phyloP scores from a whole-genome alignment of 371 early-diverging fungal genomes.

The Mortierella sp. region DNA sequence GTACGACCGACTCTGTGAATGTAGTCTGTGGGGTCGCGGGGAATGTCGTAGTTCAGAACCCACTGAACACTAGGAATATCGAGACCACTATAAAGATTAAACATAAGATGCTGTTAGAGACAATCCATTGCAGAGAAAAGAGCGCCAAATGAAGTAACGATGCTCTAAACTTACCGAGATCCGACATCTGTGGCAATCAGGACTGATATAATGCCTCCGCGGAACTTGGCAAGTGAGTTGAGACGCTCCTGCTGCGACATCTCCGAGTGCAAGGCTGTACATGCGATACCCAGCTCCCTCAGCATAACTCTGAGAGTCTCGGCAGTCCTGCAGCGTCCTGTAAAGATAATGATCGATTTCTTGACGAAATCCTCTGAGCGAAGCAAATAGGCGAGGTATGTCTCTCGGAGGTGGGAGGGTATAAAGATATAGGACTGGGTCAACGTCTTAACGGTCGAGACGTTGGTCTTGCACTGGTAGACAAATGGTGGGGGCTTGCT shows the following conservation, averaged over 20 bases:
- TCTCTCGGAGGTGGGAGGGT: constrained; percentile 93
- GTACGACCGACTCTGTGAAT: constrained; percentile 99
- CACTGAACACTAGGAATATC: constrained; percentile 97
- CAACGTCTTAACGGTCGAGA: constrained; percentile 88
- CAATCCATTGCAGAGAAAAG: neutral
- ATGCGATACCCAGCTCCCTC: constrained; percentile 88
- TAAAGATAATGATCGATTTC: constrained; percentile 93
- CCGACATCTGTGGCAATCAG: constrained; percentile 99
- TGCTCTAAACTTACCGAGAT: constrained; percentile 73
- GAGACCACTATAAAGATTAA: constrained; percentile 81
- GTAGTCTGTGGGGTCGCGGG: constrained; percentile 98
- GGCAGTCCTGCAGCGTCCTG: constrained; percentile 85
- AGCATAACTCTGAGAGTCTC: constrained; percentile 89
- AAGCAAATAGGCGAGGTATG: constrained; percentile 88
- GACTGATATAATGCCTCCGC: constrained; percentile 84
- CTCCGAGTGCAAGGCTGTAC: constrained; percentile 93
- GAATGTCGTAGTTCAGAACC: constrained; percentile 98
- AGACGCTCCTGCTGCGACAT: constrained; percentile 95
- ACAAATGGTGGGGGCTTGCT: constrained; percentile 78
- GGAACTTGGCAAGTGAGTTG: constrained; percentile 93
- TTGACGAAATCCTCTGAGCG: constrained; percentile 76
- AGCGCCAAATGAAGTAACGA: neutral
- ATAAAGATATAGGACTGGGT: constrained; percentile 94
- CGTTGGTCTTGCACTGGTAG: constrained; percentile 80
- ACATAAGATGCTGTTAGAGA: neutral